These are phyloP conservation scores for Cystobasidium slooffiae DNA, from an alignment of 1,284 basidiomycete genomes.

Conservation along the genomic window DNA sequence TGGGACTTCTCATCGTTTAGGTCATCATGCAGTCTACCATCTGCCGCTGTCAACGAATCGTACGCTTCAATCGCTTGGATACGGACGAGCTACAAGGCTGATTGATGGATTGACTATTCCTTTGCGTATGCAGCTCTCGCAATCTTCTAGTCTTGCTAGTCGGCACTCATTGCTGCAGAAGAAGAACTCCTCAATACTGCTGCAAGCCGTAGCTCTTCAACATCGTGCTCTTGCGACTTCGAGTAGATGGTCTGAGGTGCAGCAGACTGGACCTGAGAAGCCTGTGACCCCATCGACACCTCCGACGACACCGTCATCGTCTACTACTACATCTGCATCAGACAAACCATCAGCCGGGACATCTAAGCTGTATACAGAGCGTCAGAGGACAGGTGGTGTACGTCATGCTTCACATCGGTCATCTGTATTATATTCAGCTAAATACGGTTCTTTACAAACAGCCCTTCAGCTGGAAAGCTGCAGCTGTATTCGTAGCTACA, in stretches of 20 bases:
- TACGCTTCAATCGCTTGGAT: neutral
- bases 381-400: slow-evolving; percentile 30
- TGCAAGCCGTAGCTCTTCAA: slow-evolving; percentile 4
- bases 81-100: neutral
- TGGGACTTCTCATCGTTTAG: neutral
- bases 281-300: neutral
- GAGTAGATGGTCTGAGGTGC: slow-evolving; percentile 1
- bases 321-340: too few relatives aligned
- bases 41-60: slow-evolving; percentile 18
- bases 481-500: slow-evolving; percentile 77
- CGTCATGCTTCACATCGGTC: too few relatives aligned
- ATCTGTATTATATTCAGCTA: too few relatives aligned
- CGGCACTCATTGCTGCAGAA: too few relatives aligned
- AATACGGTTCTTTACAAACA: too few relatives aligned
- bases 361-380: slow-evolving; percentile 28
- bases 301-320: slow-evolving; percentile 5
- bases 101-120: too few relatives aligned
- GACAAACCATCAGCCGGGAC: slow-evolving; percentile 12
- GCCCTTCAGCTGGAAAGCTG: slow-evolving; percentile 84
- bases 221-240: slow-evolving; percentile 4
- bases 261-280: neutral
- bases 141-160: neutral
- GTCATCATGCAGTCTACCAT: slow-evolving; percentile 11
- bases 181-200: too few relatives aligned
- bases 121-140: too few relatives aligned